Percentiles rank a stretch among this genome's conserved stretches.
Conservation (phyloP, 306 rosid genomes). For the Hippophae gyantsensis region DNA sequence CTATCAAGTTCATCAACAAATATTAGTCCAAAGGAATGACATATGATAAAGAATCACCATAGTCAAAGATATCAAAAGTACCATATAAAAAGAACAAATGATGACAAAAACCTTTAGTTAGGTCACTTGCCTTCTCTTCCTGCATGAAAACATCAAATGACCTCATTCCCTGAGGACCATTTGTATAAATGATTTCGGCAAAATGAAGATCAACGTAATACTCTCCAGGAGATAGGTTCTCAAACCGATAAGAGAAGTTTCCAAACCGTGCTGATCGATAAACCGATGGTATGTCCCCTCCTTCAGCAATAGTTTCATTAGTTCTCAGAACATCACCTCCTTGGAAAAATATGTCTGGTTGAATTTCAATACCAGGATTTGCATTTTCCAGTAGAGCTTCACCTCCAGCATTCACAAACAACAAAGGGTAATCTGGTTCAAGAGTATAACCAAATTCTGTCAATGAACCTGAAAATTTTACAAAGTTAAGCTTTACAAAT, state of each 20-base stretch:
- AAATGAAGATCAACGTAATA: conserved; percentile 21
- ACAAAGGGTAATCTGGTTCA: conserved; percentile 8
- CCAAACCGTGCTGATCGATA: conserved; percentile 27
- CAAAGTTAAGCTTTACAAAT: not conserved
- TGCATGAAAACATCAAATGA: conserved; percentile 19
- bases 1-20: not conserved
- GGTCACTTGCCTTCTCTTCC: conserved; percentile 23
- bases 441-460: not conserved
- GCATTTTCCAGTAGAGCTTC: conserved; percentile 3
- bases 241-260: conserved; percentile 13
- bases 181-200: conserved; percentile 20
- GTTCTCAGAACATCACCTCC: conserved; percentile 22
- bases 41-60: not conserved
- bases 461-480: not conserved
- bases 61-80: not conserved
- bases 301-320: conserved; percentile 7
- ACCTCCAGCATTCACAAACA: conserved; percentile 24
- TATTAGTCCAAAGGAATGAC: not conserved
- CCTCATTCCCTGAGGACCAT: conserved; percentile 27
- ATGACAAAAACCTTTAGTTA: not conserved
- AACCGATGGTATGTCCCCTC: conserved; percentile 12
- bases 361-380: conserved; percentile 5
- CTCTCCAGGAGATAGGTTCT: conserved; percentile 15
- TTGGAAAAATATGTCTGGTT: conserved; percentile 11
- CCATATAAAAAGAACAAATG: not conserved